These are phyloP conservation scores for Eutrema salsugineum DNA, from an alignment of 441 rosid species.

Conservation along the genomic window DNA sequence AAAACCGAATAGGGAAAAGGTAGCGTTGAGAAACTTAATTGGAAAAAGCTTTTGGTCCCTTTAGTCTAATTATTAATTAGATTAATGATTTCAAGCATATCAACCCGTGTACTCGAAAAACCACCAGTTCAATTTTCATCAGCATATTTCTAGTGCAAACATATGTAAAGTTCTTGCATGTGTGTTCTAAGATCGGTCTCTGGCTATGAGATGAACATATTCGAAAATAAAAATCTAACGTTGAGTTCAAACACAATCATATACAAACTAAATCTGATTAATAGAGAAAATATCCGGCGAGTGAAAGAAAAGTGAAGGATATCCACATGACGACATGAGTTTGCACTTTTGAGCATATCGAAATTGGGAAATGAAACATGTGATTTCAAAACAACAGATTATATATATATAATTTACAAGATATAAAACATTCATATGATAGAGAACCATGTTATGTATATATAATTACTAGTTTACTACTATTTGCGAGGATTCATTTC, in stretches of 20 bases:
- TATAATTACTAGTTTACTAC: not conserved
- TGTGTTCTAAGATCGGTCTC: not conserved
- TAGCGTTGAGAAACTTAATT: too few species aligned
- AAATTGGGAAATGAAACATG: not conserved
- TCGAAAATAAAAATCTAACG: not conserved
- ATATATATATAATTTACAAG: not conserved
- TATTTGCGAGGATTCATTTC: not conserved
- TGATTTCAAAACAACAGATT: not conserved
- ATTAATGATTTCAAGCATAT: not conserved
- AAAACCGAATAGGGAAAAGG: too few species aligned
- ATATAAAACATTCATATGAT: not conserved
- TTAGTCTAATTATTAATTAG: too few species aligned
- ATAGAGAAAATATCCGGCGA: not conserved
- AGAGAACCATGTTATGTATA: conserved; percentile 22
- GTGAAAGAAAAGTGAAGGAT: not conserved
- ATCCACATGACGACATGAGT: not conserved
- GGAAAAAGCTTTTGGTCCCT: too few species aligned
- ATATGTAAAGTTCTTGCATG: not conserved
- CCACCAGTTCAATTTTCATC: not conserved
- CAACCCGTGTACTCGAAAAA: not conserved
- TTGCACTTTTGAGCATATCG: not conserved
- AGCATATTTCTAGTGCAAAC: not conserved
- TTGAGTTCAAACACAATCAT: not conserved
- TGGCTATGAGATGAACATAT: not conserved
- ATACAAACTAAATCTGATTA: not conserved